Percentiles rank a stretch among this genome's conserved stretches.
phyloP scores from a whole-genome alignment of 371 early-diverging fungal genomes.

The Mucor circinelloides region DNA sequence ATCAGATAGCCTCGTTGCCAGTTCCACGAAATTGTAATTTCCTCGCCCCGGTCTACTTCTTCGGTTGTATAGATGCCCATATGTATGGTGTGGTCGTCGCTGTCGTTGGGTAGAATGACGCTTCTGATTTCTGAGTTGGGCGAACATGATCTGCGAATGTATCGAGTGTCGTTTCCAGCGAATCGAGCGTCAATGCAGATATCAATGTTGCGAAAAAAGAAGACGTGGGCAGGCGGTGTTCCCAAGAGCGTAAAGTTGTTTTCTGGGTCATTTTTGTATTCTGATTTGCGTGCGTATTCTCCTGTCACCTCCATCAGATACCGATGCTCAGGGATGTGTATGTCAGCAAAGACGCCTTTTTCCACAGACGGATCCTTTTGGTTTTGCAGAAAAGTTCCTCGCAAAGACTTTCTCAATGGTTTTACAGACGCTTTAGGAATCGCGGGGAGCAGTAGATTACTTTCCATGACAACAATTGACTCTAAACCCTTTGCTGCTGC shows the following conservation, averaged over 20 bases:
- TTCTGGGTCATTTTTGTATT: conserved; percentile 61
- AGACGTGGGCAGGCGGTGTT: conserved; percentile 70
- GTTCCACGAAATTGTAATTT: conserved; percentile 76
- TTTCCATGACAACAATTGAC: conserved; percentile 25
- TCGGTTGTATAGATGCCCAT: conserved; percentile 77
- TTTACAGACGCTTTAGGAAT: conserved; percentile 26
- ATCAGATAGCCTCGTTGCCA: conserved; percentile 67
- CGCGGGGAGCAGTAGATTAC: conserved; percentile 15
- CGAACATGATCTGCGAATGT: conserved; percentile 71
- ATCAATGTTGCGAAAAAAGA: conserved; percentile 72
- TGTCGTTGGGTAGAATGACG: conserved; percentile 56
- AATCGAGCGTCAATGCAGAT: conserved; percentile 78
- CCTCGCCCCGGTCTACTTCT: conserved; percentile 67
- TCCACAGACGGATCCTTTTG: conserved; percentile 14
- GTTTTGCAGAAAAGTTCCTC: conserved; percentile 20
- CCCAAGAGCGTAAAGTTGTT: conserved; percentile 66
- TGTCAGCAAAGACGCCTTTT: conserved; percentile 76
- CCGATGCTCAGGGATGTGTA: conserved; percentile 54
- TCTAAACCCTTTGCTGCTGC: conserved; percentile 13
- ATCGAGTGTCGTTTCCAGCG: conserved; percentile 70
- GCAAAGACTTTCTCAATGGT: conserved; percentile 17
- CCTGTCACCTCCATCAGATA: conserved; percentile 80
- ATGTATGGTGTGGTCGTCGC: conserved; percentile 54
- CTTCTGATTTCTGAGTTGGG: conserved; percentile 74
- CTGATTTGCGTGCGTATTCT: conserved; percentile 66